Conservation (phyloP, 257 asterid genomes). For the Solanum sitiens region DNA sequence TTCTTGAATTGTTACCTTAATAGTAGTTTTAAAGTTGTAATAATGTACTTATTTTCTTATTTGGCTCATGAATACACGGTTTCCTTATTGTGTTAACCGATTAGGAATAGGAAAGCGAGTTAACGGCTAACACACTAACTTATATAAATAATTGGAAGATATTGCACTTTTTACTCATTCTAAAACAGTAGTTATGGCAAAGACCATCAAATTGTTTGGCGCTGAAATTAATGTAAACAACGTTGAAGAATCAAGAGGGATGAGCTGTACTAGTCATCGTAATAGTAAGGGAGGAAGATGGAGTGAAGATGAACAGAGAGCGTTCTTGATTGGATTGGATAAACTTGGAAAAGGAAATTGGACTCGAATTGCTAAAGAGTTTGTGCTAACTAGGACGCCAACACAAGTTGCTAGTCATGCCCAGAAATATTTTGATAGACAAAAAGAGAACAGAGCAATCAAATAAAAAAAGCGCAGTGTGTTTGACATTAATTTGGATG, state of each 20-base stretch:
- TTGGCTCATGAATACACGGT: not conserved
- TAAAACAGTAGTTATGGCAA: not conserved
- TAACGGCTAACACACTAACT: no score
- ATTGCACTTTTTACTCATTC: no score
- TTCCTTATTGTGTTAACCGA: no score
- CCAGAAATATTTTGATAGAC: not conserved
- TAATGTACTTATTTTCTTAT: no score
- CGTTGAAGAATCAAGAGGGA: not conserved
- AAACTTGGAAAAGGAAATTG: not conserved
- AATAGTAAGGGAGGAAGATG: not conserved
- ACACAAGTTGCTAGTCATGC: not conserved
- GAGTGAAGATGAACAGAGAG: not conserved
- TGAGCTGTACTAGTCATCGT: not conserved
- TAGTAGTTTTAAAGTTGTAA: no score
- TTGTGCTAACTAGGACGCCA: not conserved
- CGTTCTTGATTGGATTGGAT: not conserved
- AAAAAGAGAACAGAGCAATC: not conserved
- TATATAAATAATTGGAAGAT: no score
- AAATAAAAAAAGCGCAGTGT: not conserved
- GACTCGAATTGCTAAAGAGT: not conserved
- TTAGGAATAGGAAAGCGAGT: not conserved
- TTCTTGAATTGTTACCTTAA: no score
- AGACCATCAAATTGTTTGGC: not conserved
- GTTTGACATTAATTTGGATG: not conserved
- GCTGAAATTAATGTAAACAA: not conserved